These are phyloP conservation scores for Cucurbita argyrosperma DNA, from an alignment of 306 rosid species.

Conservation along the genomic window DNA sequence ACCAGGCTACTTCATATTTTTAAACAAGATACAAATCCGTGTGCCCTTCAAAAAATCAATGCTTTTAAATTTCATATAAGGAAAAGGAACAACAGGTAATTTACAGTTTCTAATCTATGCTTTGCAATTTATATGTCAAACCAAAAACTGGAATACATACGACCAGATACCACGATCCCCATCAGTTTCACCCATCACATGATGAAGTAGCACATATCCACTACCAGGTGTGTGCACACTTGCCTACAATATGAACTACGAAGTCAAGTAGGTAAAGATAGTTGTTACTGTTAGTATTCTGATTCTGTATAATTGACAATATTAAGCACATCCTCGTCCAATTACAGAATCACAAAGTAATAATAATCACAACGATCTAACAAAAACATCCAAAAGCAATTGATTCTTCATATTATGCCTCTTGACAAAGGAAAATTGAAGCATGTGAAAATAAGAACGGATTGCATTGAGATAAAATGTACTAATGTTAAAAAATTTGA, in stretches of 20 bases:
- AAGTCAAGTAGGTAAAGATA: background rate
- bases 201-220: constrained; percentile 96
- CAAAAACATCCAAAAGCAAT: background rate
- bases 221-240: constrained; percentile 83
- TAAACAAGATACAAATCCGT: background rate
- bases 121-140: background rate
- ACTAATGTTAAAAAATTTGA: background rate
- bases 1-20: background rate
- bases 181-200: constrained; percentile 94
- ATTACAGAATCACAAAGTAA: background rate
- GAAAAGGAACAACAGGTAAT: constrained; percentile 12
- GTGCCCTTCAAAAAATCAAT: background rate
- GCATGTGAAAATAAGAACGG: background rate
- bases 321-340: background rate
- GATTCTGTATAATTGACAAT: background rate
- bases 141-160: constrained; percentile 37
- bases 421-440: background rate
- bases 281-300: background rate
- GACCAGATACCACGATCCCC: constrained; percentile 92
- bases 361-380: background rate
- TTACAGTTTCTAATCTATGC: constrained; percentile 6
- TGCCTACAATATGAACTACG: constrained; percentile 22
- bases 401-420: background rate
- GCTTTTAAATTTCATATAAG: constrained; percentile 4
- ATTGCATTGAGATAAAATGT: background rate